Base-by-base conservation (phyloP, 345 rosid species). In the Rhizophora apiculata region DNA sequence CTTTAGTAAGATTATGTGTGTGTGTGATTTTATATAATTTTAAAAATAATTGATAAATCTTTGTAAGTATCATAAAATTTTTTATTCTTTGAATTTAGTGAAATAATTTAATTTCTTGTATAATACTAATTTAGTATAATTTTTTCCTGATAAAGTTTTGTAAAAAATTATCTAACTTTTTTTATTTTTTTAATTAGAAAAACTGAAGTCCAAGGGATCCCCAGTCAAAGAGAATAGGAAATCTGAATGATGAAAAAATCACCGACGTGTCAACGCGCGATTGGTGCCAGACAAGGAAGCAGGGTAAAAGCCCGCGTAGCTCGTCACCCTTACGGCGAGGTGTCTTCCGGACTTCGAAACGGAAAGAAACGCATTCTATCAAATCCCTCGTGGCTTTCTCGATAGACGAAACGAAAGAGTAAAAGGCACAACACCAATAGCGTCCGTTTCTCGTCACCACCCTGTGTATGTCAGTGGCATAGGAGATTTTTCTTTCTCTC, bases 321-420 rank as follows among this genome's bases (percentile, higher is more conserved):
- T 21, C 75, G 3, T 29, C 26, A 56, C 57, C 9, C 59, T 37
- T 2, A 53, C 72, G 79, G 87, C 90, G 83, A 80, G 87, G 72
- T 61, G 69, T 75, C 79, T 69, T 84, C 87, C 81, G 78, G 84
- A 80, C 87, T 69, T 73, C 52, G 30, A 69, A 66, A 80, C 83
- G 73, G 49, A 43, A 13, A 43, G 16, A 43, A 43, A 43, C 49
- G 18, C 49, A 83, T 68, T 24, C 79, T 72, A 72, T 0, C n/a
- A 2, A 2, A 2, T 4, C 6, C 34, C n/a, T 20, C 48, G n/a
- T 29, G 19, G 0, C 3, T 56, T 6, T 22, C 57, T 59, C 55
- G 2, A 55, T 6, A 29, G 18, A 30, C 32, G 4, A 3, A 11
- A 0, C 15, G 19, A 43, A 3, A 2, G 16, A 43, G 16, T 15